Conservation (phyloP, 306 rosid genomes). For the Mucuna pruriens region DNA sequence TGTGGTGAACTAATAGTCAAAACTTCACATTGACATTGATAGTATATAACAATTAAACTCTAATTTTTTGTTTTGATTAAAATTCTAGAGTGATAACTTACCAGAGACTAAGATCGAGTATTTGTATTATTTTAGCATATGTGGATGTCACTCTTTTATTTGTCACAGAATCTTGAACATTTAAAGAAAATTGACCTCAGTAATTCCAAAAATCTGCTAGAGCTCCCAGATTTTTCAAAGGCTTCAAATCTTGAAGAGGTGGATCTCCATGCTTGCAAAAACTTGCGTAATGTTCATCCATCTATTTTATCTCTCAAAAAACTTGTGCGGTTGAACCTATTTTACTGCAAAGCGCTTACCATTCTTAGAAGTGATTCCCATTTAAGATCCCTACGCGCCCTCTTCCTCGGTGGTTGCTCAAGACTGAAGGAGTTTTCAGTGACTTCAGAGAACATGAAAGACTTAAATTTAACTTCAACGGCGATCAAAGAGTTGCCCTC, state of each 20-base stretch:
- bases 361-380: not conserved
- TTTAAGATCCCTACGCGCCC: not conserved
- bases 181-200: not conserved
- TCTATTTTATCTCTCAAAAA: not conserved
- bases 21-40: too few species aligned
- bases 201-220: not conserved
- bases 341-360: not conserved
- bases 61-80: not conserved
- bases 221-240: slow-evolving; percentile 1
- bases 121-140: not conserved
- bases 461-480: not conserved
- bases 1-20: too few species aligned
- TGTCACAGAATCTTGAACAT: not conserved
- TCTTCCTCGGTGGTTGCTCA: not conserved
- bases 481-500: not conserved
- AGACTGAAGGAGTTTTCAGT: not conserved
- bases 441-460: not conserved
- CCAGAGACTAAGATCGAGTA: not conserved
- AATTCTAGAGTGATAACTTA: not conserved
- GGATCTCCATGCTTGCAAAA: not conserved
- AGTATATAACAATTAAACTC: too few species aligned
- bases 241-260: not conserved
- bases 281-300: not conserved
- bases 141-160: not conserved
- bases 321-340: not conserved